A percentile compares a stretch with the other conserved stretches of the same genome.
Conservation (phyloP, 495 filamentous ascomycete genomes). For the Aspergillus mulundensis region DNA sequence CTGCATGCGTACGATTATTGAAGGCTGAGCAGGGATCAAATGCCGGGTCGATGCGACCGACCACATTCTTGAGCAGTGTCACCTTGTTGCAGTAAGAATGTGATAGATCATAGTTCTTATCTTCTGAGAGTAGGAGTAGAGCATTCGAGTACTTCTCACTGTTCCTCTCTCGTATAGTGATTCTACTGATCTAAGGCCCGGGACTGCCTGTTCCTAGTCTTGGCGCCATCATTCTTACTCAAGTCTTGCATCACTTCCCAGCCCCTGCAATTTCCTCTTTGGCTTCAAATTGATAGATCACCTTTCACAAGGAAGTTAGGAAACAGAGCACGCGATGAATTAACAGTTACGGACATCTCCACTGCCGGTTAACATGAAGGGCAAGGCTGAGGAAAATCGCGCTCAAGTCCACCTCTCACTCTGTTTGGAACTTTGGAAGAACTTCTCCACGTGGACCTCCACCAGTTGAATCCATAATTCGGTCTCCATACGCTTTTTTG, state of each 20-base stretch:
- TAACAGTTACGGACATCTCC: background rate
- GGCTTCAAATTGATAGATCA: background rate
- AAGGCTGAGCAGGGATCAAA: background rate
- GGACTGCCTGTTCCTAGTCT: slow-evolving; percentile 1
- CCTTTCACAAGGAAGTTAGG: background rate
- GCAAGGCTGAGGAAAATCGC: background rate
- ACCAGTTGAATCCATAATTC: background rate
- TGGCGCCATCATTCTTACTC: slow-evolving; percentile 1
- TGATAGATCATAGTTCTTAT: no score
- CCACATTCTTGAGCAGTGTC: slow-evolving; percentile 6
- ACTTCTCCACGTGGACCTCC: background rate
- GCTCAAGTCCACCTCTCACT: background rate
- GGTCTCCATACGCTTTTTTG: no score
- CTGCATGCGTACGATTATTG: slow-evolving; percentile 17
- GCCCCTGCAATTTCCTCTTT: background rate
- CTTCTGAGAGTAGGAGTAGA: no score
- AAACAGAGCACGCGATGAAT: background rate
- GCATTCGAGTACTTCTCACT: no score
- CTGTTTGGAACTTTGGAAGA: background rate
- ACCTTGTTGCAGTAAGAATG: background rate
- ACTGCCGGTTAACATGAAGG: background rate
- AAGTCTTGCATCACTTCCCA: background rate
- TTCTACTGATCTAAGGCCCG: no score
- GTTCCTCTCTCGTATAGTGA: no score
- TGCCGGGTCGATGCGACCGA: slow-evolving; percentile 15